Percentiles rank a stretch among this genome's conserved stretches.
phyloP scores from a whole-genome alignment of 1,139 yeast species.

The Candida tetrigidarum region DNA sequence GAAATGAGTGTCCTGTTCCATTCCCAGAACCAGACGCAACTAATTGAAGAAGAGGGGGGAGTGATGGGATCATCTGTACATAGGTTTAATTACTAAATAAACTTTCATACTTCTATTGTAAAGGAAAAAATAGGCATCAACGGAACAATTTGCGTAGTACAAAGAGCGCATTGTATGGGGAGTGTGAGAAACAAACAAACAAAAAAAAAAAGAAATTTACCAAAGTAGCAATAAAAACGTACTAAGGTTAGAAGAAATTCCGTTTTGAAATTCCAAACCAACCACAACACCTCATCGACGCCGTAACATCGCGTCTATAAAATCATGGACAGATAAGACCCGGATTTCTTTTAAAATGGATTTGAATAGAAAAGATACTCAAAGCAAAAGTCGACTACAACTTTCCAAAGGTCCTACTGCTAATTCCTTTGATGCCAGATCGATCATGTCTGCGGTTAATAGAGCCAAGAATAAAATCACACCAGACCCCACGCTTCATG shows the following conservation, averaged over 20 bases:
- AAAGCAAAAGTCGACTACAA: background rate
- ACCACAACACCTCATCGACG: too few relatives aligned
- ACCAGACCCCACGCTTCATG: constrained; percentile 12
- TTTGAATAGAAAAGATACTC: background rate
- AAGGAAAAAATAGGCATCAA: too few relatives aligned
- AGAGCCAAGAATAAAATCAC: constrained; percentile 8
- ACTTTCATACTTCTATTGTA: background rate
- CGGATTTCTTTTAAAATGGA: too few relatives aligned
- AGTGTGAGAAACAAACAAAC: too few relatives aligned
- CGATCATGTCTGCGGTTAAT: constrained; percentile 9
- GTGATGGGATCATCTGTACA: background rate
- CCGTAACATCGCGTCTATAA: background rate
- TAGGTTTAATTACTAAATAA: background rate
- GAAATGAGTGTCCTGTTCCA: constrained; percentile 40
- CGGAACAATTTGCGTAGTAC: too few relatives aligned
- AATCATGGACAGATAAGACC: background rate
- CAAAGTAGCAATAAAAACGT: background rate
- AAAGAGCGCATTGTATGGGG: too few relatives aligned
- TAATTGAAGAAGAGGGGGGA: too few relatives aligned
- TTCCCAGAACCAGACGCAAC: constrained; percentile 13
- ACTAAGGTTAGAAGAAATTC: too few relatives aligned
- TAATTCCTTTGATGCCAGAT: background rate
- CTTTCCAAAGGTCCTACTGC: background rate
- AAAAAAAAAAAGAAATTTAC: background rate
- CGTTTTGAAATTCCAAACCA: too few relatives aligned